Base-by-base conservation (phyloP, 129 eudicot species). In the Helianthus annuus region DNA sequence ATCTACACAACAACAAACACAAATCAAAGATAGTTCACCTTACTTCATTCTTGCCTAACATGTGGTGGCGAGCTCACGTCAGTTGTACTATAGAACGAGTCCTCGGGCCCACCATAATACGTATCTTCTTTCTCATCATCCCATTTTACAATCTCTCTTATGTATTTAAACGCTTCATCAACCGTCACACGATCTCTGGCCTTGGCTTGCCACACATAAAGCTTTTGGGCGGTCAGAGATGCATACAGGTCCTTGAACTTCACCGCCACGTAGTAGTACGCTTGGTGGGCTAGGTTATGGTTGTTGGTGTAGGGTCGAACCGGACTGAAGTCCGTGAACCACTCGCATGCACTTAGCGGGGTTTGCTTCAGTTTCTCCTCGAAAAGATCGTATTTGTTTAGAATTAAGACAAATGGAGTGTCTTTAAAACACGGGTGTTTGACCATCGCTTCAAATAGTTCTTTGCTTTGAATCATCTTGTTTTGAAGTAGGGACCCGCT, bases 341-440 rank as follows among this genome's bases (percentile, higher is more conserved):
- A 90, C 24, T 90, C 96, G 44, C 99, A 95, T 15, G 84, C 69
- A 42, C 91, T 81, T 61, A 95, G 48, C 10, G 87, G 95, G 1
- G 75, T 86, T 24, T 77, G 82, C 53, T 57, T 77, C 44, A 95
- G 80, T 76, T 91, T 91, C 29, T 91, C 99, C 78, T 95, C 99
- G n/a, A 95, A 91, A 27, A 95, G 84, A 44, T 95, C 99, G 59
- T 95, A 95, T 82, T 95, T 95, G 90, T 95, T 95, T 53, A 95
- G 54, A 2, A 95, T 78, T 59, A 95, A 59, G 9, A 95, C 89
- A 17, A 95, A 95, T 1, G 97, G 97, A 60, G 94, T 95, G 78
- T 95, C 93, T 72, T 85, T 88, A 80, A 95, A 95, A 83, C 97
- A 90, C 1, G 97, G 99, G 69, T 95, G 99, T 13, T 69, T 80